Percentiles rank a stretch among this genome's conserved stretches.
phyloP scores from a whole-genome alignment of 2,329 filamentous ascomycete species.

The Fusarium pseudoanthophilum region DNA sequence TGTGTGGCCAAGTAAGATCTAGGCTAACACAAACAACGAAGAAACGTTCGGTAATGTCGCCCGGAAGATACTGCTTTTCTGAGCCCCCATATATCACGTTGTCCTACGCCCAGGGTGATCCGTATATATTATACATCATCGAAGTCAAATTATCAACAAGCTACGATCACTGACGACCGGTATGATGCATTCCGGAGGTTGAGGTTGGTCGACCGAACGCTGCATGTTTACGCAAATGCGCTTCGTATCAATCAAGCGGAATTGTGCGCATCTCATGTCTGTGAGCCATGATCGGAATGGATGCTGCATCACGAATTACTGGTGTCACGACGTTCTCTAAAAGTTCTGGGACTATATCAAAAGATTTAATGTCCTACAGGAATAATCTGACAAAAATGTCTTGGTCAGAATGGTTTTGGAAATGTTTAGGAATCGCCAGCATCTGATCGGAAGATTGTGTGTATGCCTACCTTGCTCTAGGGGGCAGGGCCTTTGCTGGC shows the following conservation, averaged over 20 bases:
- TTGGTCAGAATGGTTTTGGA: not conserved
- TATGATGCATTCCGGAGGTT: not conserved
- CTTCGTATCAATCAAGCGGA: slow-evolving; percentile 10
- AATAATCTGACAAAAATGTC: not conserved
- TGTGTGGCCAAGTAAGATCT: not conserved
- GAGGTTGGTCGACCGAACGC: not conserved
- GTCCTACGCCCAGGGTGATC: not conserved
- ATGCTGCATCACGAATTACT: not conserved
- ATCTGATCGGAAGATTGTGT: not conserved
- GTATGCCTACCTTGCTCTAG: not conserved
- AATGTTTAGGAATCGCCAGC: not conserved
- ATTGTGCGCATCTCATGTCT: not conserved
- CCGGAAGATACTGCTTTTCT: not conserved
- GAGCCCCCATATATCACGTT: not conserved
- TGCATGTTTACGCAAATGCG: not conserved
- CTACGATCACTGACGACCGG: not conserved
- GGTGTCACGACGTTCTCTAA: not conserved
- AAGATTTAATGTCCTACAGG: not conserved
- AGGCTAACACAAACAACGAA: too few species aligned
- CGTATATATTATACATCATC: not conserved
- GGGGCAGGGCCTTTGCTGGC: not conserved
- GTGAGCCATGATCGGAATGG: not conserved
- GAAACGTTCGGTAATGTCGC: too few species aligned
- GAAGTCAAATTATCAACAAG: not conserved
- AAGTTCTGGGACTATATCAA: not conserved